A percentile compares a stretch with the other conserved stretches of the same genome.
These are phyloP conservation scores for Inosperma sp. DNA, from an alignment of 768 basidiomycete species.

Conservation along the genomic window DNA sequence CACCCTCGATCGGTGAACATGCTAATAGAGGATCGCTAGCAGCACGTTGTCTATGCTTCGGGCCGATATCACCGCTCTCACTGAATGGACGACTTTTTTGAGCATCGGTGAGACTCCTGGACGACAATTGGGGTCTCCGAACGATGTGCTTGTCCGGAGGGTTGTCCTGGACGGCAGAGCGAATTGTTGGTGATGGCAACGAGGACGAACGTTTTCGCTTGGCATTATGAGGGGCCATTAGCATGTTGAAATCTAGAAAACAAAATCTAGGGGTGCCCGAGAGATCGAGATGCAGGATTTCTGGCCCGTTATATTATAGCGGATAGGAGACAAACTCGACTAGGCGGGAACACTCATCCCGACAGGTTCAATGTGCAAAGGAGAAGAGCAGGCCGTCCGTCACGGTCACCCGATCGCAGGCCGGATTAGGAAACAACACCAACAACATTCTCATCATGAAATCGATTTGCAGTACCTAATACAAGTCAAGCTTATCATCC, in stretches of 20 bases:
- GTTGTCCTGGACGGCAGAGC: neutral
- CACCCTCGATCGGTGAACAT: too few relatives aligned
- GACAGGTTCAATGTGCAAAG: constrained; percentile 11
- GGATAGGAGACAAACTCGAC: constrained; percentile 6
- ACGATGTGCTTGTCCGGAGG: neutral
- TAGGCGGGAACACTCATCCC: constrained; percentile 9
- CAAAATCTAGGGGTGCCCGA: too few relatives aligned
- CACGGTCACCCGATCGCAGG: neutral
- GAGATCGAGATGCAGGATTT: too few relatives aligned
- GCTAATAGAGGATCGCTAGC: neutral
- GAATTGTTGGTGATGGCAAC: neutral
- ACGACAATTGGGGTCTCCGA: neutral
- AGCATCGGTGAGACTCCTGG: constrained; percentile 13
- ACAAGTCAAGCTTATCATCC: constrained; percentile 61
- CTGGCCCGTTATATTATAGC: too few relatives aligned
- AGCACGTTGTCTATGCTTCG: constrained; percentile 19
- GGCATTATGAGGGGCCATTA: too few relatives aligned
- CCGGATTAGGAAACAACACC: constrained; percentile 9
- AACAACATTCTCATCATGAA: neutral
- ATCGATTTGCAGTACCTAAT: constrained; percentile 32
- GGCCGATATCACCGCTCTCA: constrained; percentile 4
- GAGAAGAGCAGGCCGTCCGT: constrained; percentile 5
- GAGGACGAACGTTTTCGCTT: constrained; percentile 5
- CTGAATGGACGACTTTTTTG: neutral
- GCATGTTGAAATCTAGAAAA: too few relatives aligned